phyloP scores from a whole-genome alignment of 2,329 filamentous ascomycete genomes.

The Penicillium fuscoglaucum region DNA sequence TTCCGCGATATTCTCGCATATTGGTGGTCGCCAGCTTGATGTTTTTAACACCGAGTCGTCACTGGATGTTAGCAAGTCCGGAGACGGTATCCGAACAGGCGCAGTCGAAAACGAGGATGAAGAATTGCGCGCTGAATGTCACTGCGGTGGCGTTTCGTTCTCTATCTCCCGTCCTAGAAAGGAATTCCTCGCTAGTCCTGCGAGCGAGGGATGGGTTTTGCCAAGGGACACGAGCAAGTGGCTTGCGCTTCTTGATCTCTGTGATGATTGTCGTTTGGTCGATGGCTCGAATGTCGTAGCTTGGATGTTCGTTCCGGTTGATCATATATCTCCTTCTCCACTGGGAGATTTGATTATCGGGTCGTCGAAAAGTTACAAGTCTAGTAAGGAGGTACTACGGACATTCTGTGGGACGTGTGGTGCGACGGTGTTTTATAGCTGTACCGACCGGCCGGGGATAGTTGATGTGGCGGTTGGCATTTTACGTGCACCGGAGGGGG shows the following conservation, averaged over 20 bases:
- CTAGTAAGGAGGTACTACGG: constrained; percentile 37
- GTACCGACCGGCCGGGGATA: constrained; percentile 36
- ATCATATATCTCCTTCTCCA: constrained; percentile 36
- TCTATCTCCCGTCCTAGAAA: constrained; percentile 41
- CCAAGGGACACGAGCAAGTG: constrained; percentile 24
- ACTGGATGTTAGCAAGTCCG: background rate
- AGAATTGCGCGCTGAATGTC: constrained; percentile 43
- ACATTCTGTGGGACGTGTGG: constrained; percentile 50
- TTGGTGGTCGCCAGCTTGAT: constrained; percentile 18
- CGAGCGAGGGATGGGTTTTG: constrained; percentile 18
- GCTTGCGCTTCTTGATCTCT: constrained; percentile 29
- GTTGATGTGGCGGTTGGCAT: constrained; percentile 48
- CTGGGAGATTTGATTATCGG: constrained; percentile 32
- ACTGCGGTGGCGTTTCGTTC: constrained; percentile 49
- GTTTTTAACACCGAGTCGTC: constrained; percentile 13
- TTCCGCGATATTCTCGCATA: constrained; percentile 13
- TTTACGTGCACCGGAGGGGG: constrained; percentile 41
- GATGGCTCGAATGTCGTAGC: constrained; percentile 41
- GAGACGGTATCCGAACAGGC: background rate
- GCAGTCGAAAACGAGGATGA: background rate
- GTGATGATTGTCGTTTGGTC: constrained; percentile 44
- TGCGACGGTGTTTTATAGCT: constrained; percentile 45
- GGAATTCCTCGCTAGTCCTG: constrained; percentile 31
- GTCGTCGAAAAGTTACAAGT: constrained; percentile 42
- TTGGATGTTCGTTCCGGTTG: constrained; percentile 45